Percentiles rank a stretch among this genome's conserved stretches.
Evolutionary conservation across 306 rosid species (phyloP).

Genomic region (Malus sylvestris): DNA sequence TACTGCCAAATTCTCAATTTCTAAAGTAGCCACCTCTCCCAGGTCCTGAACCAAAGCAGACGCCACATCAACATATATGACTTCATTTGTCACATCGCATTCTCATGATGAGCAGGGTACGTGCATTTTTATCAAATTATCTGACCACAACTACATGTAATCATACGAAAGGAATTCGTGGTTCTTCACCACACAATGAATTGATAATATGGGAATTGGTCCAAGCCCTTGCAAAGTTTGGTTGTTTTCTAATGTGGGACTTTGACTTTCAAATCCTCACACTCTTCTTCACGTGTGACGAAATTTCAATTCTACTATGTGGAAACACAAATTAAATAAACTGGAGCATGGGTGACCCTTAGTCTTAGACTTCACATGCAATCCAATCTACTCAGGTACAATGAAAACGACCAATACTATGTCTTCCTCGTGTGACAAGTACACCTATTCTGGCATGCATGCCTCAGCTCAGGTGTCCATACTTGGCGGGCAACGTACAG

Average conservation of each 20-base stretch:
- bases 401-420: no score
- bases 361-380: background rate
- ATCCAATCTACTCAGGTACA: background rate
- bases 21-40: slow-evolving; percentile 10
- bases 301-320: no score
- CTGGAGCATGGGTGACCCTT: background rate
- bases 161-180: background rate
- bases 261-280: no score
- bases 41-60: background rate
- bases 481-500: no score
- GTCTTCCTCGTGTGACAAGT: no score
- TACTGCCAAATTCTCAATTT: slow-evolving; percentile 11
- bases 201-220: no score
- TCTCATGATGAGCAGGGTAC: background rate
- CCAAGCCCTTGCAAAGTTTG: no score
- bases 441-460: no score
- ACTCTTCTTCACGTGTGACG: accelerated
- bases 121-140: background rate
- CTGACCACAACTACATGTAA: no score
- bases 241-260: no score
- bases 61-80: background rate
- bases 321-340: background rate
- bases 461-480: no score
- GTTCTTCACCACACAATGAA: background rate
- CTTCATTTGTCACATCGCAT: background rate